These are phyloP conservation scores for Glycine latifolia DNA, from an alignment of 306 rosid species.

Conservation along the genomic window DNA sequence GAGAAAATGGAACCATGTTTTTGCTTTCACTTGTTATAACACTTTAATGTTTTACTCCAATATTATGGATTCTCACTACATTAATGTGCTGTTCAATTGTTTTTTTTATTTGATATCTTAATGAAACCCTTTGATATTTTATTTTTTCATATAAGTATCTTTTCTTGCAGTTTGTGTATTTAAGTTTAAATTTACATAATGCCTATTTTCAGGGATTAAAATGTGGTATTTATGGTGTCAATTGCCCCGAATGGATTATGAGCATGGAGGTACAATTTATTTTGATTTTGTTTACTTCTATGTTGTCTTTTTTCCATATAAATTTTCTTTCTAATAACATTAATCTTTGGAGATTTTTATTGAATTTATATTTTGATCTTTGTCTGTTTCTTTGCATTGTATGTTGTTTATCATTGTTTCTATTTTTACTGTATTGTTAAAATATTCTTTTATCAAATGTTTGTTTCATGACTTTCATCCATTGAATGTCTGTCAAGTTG, in stretches of 20 bases:
- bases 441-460: neutral
- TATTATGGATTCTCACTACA: constrained; percentile 22
- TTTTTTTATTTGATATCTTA: too few relatives aligned
- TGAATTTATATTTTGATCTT: constrained; percentile 24
- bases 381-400: neutral
- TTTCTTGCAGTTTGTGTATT: constrained; percentile 8
- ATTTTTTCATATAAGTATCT: neutral
- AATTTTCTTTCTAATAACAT: neutral
- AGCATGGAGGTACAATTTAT: constrained; percentile 81
- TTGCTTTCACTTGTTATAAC: too few relatives aligned
- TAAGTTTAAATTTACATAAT: constrained; percentile 14
- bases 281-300: constrained; percentile 16
- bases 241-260: constrained; percentile 79
- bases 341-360: constrained; percentile 23
- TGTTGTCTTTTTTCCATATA: constrained; percentile 1
- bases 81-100: neutral
- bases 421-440: neutral
- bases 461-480: neutral
- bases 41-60: neutral
- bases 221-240: constrained; percentile 91
- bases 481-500: too few relatives aligned
- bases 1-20: constrained; percentile 41
- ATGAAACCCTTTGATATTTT: neutral
- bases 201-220: constrained; percentile 67
- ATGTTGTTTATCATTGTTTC: neutral